These are phyloP conservation scores for Globisporangium parvum DNA, from an alignment of 352 stramenopile genomes.

Conservation along the genomic window DNA sequence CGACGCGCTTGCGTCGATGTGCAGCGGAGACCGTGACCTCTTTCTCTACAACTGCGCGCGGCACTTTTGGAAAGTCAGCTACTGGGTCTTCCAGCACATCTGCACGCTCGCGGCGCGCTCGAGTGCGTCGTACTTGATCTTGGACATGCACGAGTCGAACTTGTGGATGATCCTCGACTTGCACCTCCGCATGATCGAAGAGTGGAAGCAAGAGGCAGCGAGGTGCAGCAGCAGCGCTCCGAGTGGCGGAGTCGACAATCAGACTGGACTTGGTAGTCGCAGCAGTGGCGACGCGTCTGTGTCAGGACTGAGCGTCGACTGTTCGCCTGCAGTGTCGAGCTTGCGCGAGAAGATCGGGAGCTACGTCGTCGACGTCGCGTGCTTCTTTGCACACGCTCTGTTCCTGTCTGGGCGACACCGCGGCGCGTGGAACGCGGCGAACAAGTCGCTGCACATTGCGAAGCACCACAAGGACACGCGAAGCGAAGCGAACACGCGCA, in stretches of 20 bases:
- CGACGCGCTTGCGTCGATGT: conserved; percentile 45
- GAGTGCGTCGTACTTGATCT: conserved; percentile 68
- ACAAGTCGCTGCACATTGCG: conserved; percentile 67
- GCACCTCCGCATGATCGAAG: conserved; percentile 64
- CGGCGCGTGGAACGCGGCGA: conserved; percentile 63
- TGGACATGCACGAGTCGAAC: conserved; percentile 78
- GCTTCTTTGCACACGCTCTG: conserved; percentile 66
- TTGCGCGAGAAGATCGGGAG: conserved; percentile 42
- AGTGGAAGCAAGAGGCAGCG: conserved; percentile 34
- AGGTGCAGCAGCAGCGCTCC: not conserved
- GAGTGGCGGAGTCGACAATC: no score
- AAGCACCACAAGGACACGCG: conserved; percentile 68
- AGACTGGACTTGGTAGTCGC: not conserved
- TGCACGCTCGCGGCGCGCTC: conserved; percentile 68
- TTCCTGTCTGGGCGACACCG: conserved; percentile 70
- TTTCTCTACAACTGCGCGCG: conserved; percentile 63
- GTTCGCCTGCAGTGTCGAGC: conserved; percentile 5
- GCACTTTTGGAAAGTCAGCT: conserved; percentile 74
- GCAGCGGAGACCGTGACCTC: conserved; percentile 41
- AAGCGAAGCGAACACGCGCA: conserved; percentile 64
- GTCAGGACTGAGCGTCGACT: conserved; percentile 12
- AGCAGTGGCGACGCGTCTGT: not conserved
- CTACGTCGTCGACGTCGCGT: conserved; percentile 64
- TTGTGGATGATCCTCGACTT: conserved; percentile 78
- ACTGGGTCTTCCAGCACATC: conserved; percentile 78